Evolutionary conservation across 805 yeast genomes (phyloP).

Genomic region (Suhomyces vadensis): DNA sequence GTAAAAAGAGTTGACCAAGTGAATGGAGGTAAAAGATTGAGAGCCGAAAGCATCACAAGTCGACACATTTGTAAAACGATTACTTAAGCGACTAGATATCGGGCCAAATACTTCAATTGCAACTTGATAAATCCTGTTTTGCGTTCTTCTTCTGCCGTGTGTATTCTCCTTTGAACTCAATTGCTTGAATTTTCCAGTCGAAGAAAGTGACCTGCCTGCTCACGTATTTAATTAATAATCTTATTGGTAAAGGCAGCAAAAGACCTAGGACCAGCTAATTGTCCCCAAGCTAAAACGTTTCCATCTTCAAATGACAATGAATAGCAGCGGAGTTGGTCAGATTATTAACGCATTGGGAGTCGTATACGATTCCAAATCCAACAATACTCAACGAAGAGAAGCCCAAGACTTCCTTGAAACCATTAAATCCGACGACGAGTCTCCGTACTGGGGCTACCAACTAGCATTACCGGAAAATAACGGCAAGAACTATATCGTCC

Average conservation of each 20-base stretch:
- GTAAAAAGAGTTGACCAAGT: slow-evolving; percentile 2
- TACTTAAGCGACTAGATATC: not conserved
- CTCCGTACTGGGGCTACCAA: slow-evolving; percentile 92
- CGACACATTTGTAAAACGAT: not conserved
- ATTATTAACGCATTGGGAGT: slow-evolving; percentile 76
- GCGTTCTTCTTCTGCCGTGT: no score
- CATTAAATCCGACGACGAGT: slow-evolving; percentile 73
- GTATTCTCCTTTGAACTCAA: no score
- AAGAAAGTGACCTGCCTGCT: not conserved
- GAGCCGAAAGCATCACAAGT: not conserved
- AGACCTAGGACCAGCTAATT: no score
- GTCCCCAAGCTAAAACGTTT: no score
- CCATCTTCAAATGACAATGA: slow-evolving; percentile 46
- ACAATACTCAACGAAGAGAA: slow-evolving; percentile 54
- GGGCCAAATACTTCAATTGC: not conserved
- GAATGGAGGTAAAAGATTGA: not conserved
- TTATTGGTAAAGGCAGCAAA: not conserved
- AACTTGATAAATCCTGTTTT: not conserved
- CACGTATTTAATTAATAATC: not conserved
- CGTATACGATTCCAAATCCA: slow-evolving; percentile 65
- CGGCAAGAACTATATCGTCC: slow-evolving; percentile 62
- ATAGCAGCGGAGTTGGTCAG: slow-evolving; percentile 66
- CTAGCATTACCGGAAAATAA: slow-evolving; percentile 66
- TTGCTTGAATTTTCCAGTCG: not conserved
- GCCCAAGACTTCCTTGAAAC: slow-evolving; percentile 70